Base-by-base conservation (phyloP, 1,284 basidiomycete genomes). In the Malassezia equina region DNA sequence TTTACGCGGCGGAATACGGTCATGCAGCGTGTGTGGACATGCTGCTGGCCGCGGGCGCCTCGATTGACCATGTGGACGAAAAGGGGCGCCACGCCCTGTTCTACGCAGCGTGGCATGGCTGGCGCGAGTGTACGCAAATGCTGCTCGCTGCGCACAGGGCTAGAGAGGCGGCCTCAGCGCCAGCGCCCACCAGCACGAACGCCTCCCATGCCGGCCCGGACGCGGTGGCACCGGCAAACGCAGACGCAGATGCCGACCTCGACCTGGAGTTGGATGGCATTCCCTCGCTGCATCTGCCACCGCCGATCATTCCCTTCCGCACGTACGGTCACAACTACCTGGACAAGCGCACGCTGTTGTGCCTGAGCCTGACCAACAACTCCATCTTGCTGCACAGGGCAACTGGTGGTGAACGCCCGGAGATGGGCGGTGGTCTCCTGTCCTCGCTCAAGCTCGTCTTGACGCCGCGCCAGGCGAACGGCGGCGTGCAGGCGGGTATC, bases 21-120 rank as follows among this genome's bases (percentile, higher is more conserved):
- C 86, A 86, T 66, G 77, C 81, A 24, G 80, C 80, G 9, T 94
- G 88, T 71, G 81, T 96, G 47, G 78, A 79, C 42, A 80, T 88
- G 29, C 79, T 98, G 27, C 80, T 98, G 9, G 81, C 83, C 31
- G 85, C 86, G 6, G 86, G 88, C 3, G 84, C 84, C 60, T 82
- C 86, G 51, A 82, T 86, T 29, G 81, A 84, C 66, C 80, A 81
- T 21, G 78, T 80, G 36, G 94, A 98, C 76, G 94, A 99, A 75
- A 81, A 88, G 54, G 85, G 84, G 21, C 86, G 88, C 67, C 82
- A 83, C 44, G 83, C 93, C 13, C 81, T 90, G 39, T 91, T 95
- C 78, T 96, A 96, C 70, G 91, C 94, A 0, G 90, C 90, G 4
- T 99, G 94, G 93, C 89, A 90, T 67, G 94, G 94, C 2, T 90